These are phyloP conservation scores for Raphanus hybrid DNA, from an alignment of 441 rosid species.

Conservation along the genomic window DNA sequence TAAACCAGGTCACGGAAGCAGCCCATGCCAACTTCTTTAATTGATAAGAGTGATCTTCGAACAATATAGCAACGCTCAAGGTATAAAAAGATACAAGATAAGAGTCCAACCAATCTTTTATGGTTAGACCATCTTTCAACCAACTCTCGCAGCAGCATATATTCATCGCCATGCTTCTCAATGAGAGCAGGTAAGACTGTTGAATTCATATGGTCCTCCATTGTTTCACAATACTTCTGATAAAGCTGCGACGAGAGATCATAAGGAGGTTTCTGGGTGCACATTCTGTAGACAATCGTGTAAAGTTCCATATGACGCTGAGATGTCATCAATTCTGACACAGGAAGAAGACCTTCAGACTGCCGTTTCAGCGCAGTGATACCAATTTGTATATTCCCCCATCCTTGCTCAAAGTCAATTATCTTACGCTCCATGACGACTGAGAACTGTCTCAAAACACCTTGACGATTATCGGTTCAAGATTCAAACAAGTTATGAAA, in stretches of 20 bases:
- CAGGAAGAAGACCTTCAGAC: slow-evolving; percentile 57
- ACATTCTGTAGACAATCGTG: slow-evolving; percentile 86
- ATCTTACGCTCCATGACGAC: slow-evolving; percentile 52
- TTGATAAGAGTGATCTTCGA: slow-evolving; percentile 66
- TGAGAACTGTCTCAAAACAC: not conserved
- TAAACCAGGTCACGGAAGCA: slow-evolving; percentile 83
- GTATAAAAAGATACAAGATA: too few species aligned
- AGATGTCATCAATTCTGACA: slow-evolving; percentile 4
- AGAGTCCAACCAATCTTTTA: too few species aligned
- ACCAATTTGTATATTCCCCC: slow-evolving; percentile 79
- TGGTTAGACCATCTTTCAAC: too few species aligned
- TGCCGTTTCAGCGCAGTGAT: slow-evolving; percentile 66
- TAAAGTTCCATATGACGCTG: slow-evolving; percentile 40
- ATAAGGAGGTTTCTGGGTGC: slow-evolving; percentile 65
- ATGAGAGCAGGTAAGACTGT: slow-evolving; percentile 66
- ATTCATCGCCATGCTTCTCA: slow-evolving; percentile 38
- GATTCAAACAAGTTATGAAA: too few species aligned
- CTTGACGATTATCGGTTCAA: too few species aligned
- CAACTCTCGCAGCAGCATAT: too few species aligned
- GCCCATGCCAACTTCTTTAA: slow-evolving; percentile 77
- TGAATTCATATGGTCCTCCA: slow-evolving; percentile 67
- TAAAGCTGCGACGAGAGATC: slow-evolving; percentile 87
- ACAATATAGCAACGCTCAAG: slow-evolving; percentile 38
- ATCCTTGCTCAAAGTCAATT: slow-evolving; percentile 69
- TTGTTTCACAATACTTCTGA: slow-evolving; percentile 69